phyloP scores from a whole-genome alignment of 768 basidiomycete genomes.

The Amanita rubescens region DNA sequence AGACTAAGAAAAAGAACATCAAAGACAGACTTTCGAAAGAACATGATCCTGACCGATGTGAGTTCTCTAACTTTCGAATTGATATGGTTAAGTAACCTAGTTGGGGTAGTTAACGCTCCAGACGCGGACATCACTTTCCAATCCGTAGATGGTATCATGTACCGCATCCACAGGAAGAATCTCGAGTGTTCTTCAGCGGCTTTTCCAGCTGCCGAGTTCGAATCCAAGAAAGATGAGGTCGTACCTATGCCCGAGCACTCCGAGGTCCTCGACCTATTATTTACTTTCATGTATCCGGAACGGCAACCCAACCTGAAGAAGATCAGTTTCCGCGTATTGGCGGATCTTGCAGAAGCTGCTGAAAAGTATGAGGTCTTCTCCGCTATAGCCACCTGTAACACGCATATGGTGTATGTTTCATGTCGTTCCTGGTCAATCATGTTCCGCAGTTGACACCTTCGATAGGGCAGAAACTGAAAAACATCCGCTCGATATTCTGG shows the following conservation, averaged over 20 bases:
- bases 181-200: slow-evolving; percentile 9
- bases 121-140: slow-evolving; percentile 10
- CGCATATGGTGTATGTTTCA: slow-evolving; percentile 15
- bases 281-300: slow-evolving; percentile 16
- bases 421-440: not conserved
- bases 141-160: slow-evolving; percentile 11
- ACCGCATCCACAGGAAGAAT: slow-evolving; percentile 13
- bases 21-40: too few species aligned
- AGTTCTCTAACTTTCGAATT: not conserved
- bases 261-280: slow-evolving; percentile 12
- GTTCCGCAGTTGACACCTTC: not conserved
- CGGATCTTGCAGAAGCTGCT: slow-evolving; percentile 15
- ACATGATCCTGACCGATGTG: not conserved
- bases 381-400: slow-evolving; percentile 14
- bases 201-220: slow-evolving; percentile 9
- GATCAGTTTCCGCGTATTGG: slow-evolving; percentile 10
- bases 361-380: slow-evolving; percentile 18
- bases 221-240: not conserved
- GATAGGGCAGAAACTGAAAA: slow-evolving; percentile 11
- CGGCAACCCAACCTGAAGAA: slow-evolving; percentile 14
- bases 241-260: not conserved
- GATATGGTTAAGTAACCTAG: not conserved
- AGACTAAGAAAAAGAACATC: too few species aligned
- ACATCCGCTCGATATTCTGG: slow-evolving; percentile 13
- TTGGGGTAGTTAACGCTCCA: slow-evolving; percentile 1